A percentile compares a stretch with the other conserved stretches of the same genome.
These are phyloP conservation scores for Solanum dulcamara DNA, from an alignment of 257 asterid species.

Conservation along the genomic window DNA sequence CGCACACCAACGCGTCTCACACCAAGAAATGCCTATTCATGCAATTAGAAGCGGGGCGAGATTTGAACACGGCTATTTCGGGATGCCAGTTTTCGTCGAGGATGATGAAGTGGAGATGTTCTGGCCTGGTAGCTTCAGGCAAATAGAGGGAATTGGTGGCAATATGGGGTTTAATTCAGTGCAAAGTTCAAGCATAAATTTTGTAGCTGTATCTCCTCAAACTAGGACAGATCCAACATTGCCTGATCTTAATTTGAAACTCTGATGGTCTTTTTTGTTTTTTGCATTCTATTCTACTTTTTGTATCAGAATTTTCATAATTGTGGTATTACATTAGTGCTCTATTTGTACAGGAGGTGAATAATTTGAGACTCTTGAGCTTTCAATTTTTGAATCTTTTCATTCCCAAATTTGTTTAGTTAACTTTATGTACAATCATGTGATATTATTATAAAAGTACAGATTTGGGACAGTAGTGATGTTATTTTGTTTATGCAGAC, in stretches of 20 bases:
- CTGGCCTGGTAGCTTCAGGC: slow-evolving; percentile 93
- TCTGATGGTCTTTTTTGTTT: slow-evolving; percentile 18
- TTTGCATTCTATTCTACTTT: neutral
- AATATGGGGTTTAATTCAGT: slow-evolving; percentile 19
- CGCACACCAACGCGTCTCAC: slow-evolving; percentile 33
- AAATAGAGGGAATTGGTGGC: slow-evolving; percentile 31
- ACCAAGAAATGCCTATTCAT: slow-evolving; percentile 24
- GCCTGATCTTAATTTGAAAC: slow-evolving; percentile 78
- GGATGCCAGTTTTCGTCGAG: slow-evolving; percentile 45
- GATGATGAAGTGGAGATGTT: slow-evolving; percentile 51
- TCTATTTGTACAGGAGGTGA: neutral
- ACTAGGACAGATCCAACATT: slow-evolving; percentile 37
- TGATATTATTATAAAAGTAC: neutral
- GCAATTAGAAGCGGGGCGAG: slow-evolving; percentile 43
- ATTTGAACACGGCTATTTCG: slow-evolving; percentile 52
- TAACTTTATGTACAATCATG: neutral
- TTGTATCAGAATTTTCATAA: neutral
- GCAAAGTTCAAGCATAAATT: slow-evolving; percentile 26
- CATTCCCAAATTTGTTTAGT: neutral
- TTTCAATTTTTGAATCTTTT: neutral
- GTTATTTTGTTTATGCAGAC: neutral
- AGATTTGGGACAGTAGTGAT: neutral
- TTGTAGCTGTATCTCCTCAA: slow-evolving; percentile 28
- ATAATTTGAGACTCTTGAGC: neutral
- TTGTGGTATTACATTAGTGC: neutral